phyloP scores from a whole-genome alignment of 1,284 basidiomycete species.

The Cryptococcus sp. region DNA sequence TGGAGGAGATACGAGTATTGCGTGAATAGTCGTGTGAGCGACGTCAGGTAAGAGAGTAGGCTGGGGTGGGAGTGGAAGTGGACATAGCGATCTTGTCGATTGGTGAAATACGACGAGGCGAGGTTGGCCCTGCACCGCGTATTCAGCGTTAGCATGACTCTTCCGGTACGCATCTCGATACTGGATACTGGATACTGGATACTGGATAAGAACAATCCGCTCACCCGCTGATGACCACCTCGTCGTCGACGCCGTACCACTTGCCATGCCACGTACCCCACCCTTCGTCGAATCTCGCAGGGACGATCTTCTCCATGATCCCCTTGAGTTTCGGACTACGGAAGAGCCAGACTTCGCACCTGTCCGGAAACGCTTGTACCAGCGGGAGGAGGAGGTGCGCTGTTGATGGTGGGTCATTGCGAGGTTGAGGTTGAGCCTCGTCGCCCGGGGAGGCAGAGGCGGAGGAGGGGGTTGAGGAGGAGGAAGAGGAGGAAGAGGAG shows the following conservation, averaged over 20 bases:
- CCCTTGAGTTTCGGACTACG: constrained; percentile 82
- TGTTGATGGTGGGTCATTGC: constrained; percentile 58
- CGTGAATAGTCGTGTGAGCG: constrained; percentile 70
- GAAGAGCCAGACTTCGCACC: constrained; percentile 77
- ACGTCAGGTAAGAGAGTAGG: constrained; percentile 79
- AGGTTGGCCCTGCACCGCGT: constrained; percentile 77
- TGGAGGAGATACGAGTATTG: constrained; percentile 73
- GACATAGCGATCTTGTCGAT: constrained; percentile 93
- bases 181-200: background rate
- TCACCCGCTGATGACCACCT: constrained; percentile 90
- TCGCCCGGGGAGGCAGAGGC: no score
- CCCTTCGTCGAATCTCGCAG: constrained; percentile 93
- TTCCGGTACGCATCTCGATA: background rate
- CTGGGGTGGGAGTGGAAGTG: constrained; percentile 65
- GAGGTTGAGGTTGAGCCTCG: no score
- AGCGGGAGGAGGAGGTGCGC: constrained; percentile 74
- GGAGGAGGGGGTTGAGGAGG: constrained; percentile 52
- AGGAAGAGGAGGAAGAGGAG: constrained; percentile 12
- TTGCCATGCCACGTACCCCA: constrained; percentile 99
- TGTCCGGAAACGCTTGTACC: constrained; percentile 67
- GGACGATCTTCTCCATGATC: constrained; percentile 73
- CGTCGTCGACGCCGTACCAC: constrained; percentile 89
- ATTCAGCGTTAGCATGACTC: background rate
- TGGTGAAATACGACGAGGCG: constrained; percentile 88
- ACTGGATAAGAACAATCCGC: constrained; percentile 40